These are phyloP conservation scores for Lodderomyces elongisporus DNA, from an alignment of 1,139 yeast genomes.

Conservation along the genomic window DNA sequence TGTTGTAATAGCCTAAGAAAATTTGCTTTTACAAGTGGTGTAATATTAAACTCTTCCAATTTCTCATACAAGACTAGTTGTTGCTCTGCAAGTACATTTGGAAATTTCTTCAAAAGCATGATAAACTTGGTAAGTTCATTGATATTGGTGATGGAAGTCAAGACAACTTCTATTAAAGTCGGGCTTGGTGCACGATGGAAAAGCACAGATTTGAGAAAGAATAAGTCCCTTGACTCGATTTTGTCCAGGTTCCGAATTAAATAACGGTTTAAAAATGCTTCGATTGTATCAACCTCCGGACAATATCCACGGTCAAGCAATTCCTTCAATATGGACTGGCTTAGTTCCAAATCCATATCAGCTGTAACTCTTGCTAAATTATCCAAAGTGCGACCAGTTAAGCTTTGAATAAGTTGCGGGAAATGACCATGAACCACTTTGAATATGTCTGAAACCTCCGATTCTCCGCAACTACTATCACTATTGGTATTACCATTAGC, in stretches of 20 bases:
- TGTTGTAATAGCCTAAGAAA: no score
- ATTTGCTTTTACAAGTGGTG: no score
- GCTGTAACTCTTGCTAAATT: slow-evolving; percentile 23
- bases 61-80: slow-evolving; percentile 10
- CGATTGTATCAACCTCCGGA: slow-evolving; percentile 26
- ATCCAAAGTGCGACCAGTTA: slow-evolving; percentile 23
- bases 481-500: no score
- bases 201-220: slow-evolving; percentile 27
- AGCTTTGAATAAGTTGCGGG: slow-evolving; percentile 13
- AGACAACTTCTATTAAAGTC: slow-evolving; percentile 18
- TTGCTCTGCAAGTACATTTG: slow-evolving; percentile 14
- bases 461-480: no score
- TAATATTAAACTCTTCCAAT: slow-evolving; percentile 7
- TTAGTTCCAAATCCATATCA: slow-evolving; percentile 16
- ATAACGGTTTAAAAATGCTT: slow-evolving; percentile 17
- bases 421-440: slow-evolving; percentile 4
- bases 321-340: slow-evolving; percentile 16
- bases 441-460: slow-evolving; percentile 3
- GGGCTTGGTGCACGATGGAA: slow-evolving; percentile 21
- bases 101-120: slow-evolving; percentile 2
- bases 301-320: slow-evolving; percentile 18
- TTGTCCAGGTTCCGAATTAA: slow-evolving; percentile 5
- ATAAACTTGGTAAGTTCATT: slow-evolving; percentile 32
- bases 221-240: slow-evolving; percentile 21
- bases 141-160: slow-evolving; percentile 19